Evolutionary conservation across 805 yeast genomes (phyloP), one percentile per base, ranked within the genome.

Genomic region (Candida railenensis): DNA sequence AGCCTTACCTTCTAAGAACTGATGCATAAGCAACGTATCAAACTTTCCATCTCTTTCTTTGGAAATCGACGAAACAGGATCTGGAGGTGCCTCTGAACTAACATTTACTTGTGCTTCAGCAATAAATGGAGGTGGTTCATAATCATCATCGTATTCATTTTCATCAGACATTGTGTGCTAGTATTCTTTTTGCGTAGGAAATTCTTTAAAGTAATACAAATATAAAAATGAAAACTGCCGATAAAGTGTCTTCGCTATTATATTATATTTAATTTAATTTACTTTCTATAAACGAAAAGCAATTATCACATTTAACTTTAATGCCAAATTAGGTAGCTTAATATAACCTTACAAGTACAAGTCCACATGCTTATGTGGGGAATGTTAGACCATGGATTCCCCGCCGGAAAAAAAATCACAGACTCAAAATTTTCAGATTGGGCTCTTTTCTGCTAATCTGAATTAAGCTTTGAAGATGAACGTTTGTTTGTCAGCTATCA

Each of bases 1-100:
- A 40, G 58, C 60, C 44, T 49, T 41, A 25, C 54, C 53, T 47
- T 61, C 66, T 48, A 61, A 55, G 48, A 60, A 61, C 48, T 53
- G 40, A 50, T 60, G 58, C 66, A 61, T 61, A 20, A 43, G 33
- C 15, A 48, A 49, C 4, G 60, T 56, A 49, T 57, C 51, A 44
- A 61, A 57, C 32, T 34, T 19, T 3, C 41, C 47, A 41, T 52
- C 53, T 28, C 66, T 48, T 44, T 61, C 66, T 33, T 44, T 48
- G 22, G 46, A 48, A 49, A 61, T 55, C 32, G 50, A 48, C 15
- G 47, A 48, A 37, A 44, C 51, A 8, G 66, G 66, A 46, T 59
- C 49, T 19, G 66, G 66, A 14, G 43, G 36, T 21, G 43, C 43
- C 22, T 8, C 5, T 4, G 19, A 14, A 16, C 36, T 25, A 4